Conservation (phyloP, 192 early-diverging fungal genomes). For the Dissophora globulifera region DNA sequence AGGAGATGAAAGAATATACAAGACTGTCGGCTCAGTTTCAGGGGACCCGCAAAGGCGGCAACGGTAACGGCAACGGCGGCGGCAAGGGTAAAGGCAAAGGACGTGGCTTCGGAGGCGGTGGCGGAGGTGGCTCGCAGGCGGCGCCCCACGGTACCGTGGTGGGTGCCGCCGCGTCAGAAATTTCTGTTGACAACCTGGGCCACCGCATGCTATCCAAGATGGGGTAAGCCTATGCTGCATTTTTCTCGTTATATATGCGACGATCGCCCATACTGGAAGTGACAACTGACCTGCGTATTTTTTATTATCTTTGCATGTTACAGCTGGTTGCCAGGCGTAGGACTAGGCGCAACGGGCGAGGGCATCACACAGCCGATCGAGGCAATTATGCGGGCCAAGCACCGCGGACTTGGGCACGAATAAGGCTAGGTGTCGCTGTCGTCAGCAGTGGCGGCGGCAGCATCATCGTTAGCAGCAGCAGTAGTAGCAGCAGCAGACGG, state of each 20-base stretch:
- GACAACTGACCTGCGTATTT: not conserved
- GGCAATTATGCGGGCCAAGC: slow-evolving; percentile 59
- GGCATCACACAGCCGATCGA: slow-evolving; percentile 65
- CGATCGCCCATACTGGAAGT: too few relatives aligned
- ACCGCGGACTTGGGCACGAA: slow-evolving; percentile 55
- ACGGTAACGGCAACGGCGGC: slow-evolving; percentile 6
- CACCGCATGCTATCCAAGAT: slow-evolving; percentile 75
- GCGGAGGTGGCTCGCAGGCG: slow-evolving; percentile 10
- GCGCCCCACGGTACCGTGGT: slow-evolving; percentile 65
- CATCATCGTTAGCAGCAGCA: too few relatives aligned
- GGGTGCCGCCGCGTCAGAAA: slow-evolving; percentile 61
- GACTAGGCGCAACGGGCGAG: slow-evolving; percentile 54
- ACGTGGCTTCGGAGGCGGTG: not conserved
- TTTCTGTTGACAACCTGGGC: slow-evolving; percentile 69
- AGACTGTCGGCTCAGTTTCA: slow-evolving; percentile 32
- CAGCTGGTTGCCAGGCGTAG: slow-evolving; percentile 62
- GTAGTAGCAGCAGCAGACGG: too few relatives aligned
- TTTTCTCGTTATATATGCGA: too few relatives aligned
- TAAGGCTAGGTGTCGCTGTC: slow-evolving; percentile 1
- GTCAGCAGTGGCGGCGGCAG: too few relatives aligned
- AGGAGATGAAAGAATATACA: slow-evolving; percentile 41
- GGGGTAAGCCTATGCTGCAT: slow-evolving; percentile 74
- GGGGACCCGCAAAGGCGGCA: slow-evolving; percentile 30
- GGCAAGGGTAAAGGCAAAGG: slow-evolving; percentile 14
- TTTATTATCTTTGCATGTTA: not conserved